Conservation (phyloP, 2,329 filamentous ascomycete species). For the Colletotrichum sublineola region DNA sequence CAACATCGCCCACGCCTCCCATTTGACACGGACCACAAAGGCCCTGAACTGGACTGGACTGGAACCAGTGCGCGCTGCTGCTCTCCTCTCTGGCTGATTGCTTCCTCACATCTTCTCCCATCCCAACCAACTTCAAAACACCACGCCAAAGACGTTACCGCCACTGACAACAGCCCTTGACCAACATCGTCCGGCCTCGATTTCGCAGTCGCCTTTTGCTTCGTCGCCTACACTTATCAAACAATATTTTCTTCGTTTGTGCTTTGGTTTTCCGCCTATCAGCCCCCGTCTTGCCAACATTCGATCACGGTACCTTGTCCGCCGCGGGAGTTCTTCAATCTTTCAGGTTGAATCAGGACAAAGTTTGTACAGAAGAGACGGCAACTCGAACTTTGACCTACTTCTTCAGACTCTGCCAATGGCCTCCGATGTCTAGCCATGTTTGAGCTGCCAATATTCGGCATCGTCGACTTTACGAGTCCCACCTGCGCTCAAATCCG, state of each 20-base stretch:
- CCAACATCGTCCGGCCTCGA: background rate
- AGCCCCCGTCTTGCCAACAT: background rate
- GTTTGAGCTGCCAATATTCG: conserved; percentile 48
- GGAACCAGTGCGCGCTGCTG: background rate
- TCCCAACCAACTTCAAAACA: conserved; percentile 38
- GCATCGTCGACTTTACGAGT: conserved; percentile 44
- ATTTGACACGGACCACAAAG: conserved; percentile 3
- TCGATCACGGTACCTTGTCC: background rate
- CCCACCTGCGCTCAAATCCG: conserved; percentile 17
- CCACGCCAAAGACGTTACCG: conserved; percentile 51
- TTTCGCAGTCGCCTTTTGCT: background rate
- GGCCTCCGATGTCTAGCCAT: conserved; percentile 51
- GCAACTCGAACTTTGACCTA: background rate
- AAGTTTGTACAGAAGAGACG: background rate
- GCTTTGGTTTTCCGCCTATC: background rate
- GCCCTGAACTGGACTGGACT: background rate
- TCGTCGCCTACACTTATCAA: background rate
- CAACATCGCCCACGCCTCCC: conserved; percentile 44
- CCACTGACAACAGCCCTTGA: conserved; percentile 42
- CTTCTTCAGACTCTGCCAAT: background rate
- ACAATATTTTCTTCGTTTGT: background rate
- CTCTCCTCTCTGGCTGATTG: conserved; percentile 24
- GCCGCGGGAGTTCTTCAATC: background rate
- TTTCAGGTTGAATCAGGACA: background rate
- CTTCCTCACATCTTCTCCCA: conserved; percentile 18